Conservation (phyloP, 345 rosid species). For the Rhodamnia argentea region DNA sequence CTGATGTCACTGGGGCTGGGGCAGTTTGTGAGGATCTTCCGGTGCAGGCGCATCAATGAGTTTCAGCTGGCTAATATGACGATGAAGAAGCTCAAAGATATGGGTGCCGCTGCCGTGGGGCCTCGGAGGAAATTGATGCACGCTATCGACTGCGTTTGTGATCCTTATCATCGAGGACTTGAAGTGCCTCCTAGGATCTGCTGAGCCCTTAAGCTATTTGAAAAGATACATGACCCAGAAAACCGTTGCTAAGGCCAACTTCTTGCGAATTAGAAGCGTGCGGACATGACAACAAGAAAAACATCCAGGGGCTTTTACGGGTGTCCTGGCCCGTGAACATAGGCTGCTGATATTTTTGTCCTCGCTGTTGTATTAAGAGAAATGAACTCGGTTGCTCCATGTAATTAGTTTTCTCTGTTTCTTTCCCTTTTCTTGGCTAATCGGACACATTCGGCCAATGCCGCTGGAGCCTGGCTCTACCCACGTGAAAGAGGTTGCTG, state of each 20-base stretch:
- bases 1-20: conserved; percentile 65
- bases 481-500: neutral
- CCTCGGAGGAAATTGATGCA: conserved; percentile 94
- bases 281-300: neutral
- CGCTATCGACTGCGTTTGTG: conserved; percentile 77
- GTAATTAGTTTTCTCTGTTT: neutral
- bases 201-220: neutral
- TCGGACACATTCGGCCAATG: neutral
- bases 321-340: neutral
- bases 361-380: neutral
- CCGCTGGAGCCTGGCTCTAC: neutral
- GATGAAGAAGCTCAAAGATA: conserved; percentile 91
- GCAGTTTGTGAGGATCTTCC: conserved; percentile 65
- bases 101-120: conserved; percentile 92
- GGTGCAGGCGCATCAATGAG: conserved; percentile 39
- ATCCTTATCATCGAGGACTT: conserved; percentile 32
- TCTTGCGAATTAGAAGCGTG: neutral
- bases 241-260: neutral
- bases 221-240: neutral
- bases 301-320: neutral
- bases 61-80: conserved; percentile 73
- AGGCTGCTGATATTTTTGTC: neutral
- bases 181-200: neutral
- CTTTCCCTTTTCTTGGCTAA: neutral
- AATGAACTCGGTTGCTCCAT: neutral